phyloP scores from a whole-genome alignment of 78 protist species.

The Dictyostelium purpureum region DNA sequence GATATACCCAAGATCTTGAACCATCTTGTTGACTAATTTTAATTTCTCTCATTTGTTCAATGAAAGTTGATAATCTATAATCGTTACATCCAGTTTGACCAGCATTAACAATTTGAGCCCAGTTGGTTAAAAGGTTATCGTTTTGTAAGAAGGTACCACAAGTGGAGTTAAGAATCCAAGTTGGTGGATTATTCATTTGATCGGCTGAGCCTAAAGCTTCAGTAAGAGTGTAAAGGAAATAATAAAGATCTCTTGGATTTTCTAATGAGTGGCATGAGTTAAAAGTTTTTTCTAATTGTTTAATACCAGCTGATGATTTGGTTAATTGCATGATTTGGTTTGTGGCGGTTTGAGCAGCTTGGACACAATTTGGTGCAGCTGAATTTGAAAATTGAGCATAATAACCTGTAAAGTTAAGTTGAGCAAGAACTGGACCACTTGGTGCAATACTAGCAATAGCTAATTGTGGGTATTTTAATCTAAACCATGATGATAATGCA shows the following conservation, averaged over 20 bases:
- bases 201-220: conserved; percentile 43
- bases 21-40: conserved; percentile 5
- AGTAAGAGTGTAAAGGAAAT: conserved; percentile 22
- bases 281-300: conserved; percentile 16
- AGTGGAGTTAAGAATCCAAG: conserved; percentile 42
- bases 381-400: conserved; percentile 33
- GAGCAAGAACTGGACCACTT: conserved; percentile 82
- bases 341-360: conserved; percentile 37
- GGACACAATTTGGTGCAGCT: conserved; percentile 32
- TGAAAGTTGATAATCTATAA: conserved; percentile 1
- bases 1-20: conserved; percentile 54
- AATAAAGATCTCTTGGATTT: conserved; percentile 35
- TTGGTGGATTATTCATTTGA: conserved; percentile 75
- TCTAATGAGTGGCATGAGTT: conserved; percentile 9
- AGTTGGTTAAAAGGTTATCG: background rate
- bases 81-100: conserved; percentile 35
- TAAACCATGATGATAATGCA: conserved; percentile 63
- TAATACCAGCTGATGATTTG: background rate
- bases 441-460: conserved; percentile 68
- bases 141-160: conserved; percentile 12
- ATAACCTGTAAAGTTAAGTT: conserved; percentile 69
- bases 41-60: background rate
- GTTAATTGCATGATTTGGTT: conserved; percentile 23
- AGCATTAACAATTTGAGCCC: conserved; percentile 14
- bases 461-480: conserved; percentile 45